These are phyloP conservation scores for Coemansia sp. DNA, from an alignment of 192 early-diverging fungal species.

Conservation along the genomic window DNA sequence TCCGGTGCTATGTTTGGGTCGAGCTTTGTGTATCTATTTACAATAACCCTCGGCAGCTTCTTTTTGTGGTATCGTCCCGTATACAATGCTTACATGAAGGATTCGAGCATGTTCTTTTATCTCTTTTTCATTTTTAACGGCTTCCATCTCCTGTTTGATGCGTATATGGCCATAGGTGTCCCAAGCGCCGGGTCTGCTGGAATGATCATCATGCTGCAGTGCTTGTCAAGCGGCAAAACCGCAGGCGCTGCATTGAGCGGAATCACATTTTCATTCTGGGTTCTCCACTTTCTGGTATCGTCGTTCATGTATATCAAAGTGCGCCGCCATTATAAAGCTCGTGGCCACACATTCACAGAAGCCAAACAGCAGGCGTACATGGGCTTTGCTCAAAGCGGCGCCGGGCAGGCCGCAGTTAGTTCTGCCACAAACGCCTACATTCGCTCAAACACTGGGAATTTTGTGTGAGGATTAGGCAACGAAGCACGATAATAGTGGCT, in stretches of 20 bases:
- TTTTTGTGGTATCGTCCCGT: constrained; percentile 87
- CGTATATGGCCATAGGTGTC: constrained; percentile 87
- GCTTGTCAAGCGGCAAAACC: constrained; percentile 67
- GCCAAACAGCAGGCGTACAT: constrained; percentile 66
- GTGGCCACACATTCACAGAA: constrained; percentile 71
- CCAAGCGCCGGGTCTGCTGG: constrained; percentile 79
- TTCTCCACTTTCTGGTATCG: constrained; percentile 62
- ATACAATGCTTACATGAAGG: constrained; percentile 86
- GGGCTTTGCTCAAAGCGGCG: constrained; percentile 59
- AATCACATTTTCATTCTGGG: constrained; percentile 65
- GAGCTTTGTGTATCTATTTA: constrained; percentile 71
- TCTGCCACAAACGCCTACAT: constrained; percentile 41
- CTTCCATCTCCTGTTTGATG: constrained; percentile 75
- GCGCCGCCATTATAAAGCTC: constrained; percentile 65
- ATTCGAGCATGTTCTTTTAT: constrained; percentile 82
- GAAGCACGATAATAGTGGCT: neutral
- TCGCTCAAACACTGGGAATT: constrained; percentile 44
- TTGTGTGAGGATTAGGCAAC: constrained; percentile 30
- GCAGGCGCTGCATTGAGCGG: constrained; percentile 66
- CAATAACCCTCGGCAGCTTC: constrained; percentile 72
- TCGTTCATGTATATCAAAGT: constrained; percentile 61
- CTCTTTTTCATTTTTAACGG: constrained; percentile 86
- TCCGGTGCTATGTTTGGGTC: constrained; percentile 79
- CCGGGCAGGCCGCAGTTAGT: constrained; percentile 43
- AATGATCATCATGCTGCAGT: constrained; percentile 74